Evolutionary conservation across 2,329 filamentous ascomycete species (phyloP), one percentile per base, ranked within the genome.

Genomic region (Pseudogymnoascus sp.): DNA sequence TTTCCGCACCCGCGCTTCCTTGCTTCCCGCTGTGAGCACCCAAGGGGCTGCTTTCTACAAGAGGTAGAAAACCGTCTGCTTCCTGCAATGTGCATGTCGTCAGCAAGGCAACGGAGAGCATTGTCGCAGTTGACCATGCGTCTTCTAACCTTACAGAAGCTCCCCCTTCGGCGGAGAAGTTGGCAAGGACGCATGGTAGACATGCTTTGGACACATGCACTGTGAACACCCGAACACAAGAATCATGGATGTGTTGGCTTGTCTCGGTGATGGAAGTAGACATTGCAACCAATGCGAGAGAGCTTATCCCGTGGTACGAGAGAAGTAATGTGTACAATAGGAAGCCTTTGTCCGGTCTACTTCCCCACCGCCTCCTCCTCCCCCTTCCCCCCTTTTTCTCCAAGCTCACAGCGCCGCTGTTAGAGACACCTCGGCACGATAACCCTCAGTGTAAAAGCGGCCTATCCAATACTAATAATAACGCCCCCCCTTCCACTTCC

Each of bases 401-500:
- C n/a, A 55, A 55, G 8, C 49, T 21, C 11, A 35, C n/a, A 18
- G 28, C 23, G 16, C 49, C 11, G 49, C 49, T 14, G 28, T 14
- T 55, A 55, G 28, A 31, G n/a, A 55, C 8, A 16, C 28, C 16
- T 55, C 49, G 49, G 28, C 9, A 55, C 49, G 49, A 55, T 55
- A 55, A 14, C 25, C n/a, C 28, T 55, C 49, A 33, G 9, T 1
- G 28, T 14, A 31, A 55, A 52, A 55, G 49, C 49, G 28, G 49
- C 49, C 16, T 2, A 35, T 55, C 49, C 9, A 55, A 55, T 28
- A 55, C 28, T 35, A 55, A 55, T 55, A 55, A 55, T 35, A 55
- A 33, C 71, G 68, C 3, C 60, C 67, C 28, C 28, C 28, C 49
- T 55, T 55, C 49, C 28, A 21, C 28, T 55, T 21, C 16, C 28